Evolutionary conservation across 352 stramenopile genomes (phyloP), one percentile per base, ranked within the genome.

Genomic region (Phytophthora capsici): DNA sequence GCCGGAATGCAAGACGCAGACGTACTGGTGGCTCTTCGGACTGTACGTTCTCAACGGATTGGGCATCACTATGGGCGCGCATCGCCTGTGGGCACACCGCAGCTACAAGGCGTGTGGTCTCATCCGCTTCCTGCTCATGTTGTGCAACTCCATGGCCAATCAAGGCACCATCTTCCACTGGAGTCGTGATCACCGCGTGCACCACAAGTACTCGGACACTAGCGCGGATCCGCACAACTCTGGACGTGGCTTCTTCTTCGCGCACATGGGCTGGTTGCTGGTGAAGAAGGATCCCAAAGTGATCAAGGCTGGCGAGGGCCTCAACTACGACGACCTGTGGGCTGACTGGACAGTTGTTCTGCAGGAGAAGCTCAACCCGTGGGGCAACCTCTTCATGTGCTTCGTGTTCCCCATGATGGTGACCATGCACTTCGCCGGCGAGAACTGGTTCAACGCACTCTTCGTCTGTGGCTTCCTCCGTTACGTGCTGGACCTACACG

Each of bases 131-230:
- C 84, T 98, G 57, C 87, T 99, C 55, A 99, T 99, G 96, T 83
- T 99, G 30, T 97, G 88, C 70, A 99, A 98, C 77, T 95, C 91
- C 28, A 91, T 99, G 57, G 97, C 97, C 44, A 99, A 99, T 80
- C 97, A 99, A 78, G 97, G 97, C 59, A 98, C 88, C 41, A 98
- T 99, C 71, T 98, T 96, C 81, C 96, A 99, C 82, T 99, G 97
- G 97, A 80, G 84, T 6, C 93, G 97, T 28, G 97, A 99, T 77
- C 97, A 99, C 84, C 92, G 97, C 50, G 96, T 99, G 28, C 97
- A 99, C 79, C 97, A 99, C 92, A 99, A 99, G 82, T 98, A 98
- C 78, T 98, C 92, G 46, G 96, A 99, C 77, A 98, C 94, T 19
- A 88, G 96, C 40, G 90, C 99, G 69, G 91, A 97, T 63, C 92